phyloP scores from a whole-genome alignment of 768 basidiomycete genomes.

The Suillus alpinus region DNA sequence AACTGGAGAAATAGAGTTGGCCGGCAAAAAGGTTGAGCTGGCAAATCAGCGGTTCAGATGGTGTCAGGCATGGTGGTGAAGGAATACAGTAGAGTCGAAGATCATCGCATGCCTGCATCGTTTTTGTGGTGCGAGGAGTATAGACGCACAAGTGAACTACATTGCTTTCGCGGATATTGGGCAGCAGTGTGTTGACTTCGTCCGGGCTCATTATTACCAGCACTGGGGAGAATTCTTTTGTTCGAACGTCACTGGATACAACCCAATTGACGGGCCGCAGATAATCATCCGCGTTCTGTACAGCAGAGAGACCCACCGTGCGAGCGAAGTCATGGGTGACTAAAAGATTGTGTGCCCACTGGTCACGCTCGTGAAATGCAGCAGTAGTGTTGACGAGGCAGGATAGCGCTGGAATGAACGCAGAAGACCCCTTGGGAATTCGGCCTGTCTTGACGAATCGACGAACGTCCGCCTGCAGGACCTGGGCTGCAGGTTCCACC shows the following conservation, averaged over 20 bases:
- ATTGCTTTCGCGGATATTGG: slow-evolving; percentile 30
- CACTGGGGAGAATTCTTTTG: too few relatives aligned
- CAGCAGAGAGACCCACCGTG: slow-evolving; percentile 1
- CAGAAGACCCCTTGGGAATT: slow-evolving; percentile 12
- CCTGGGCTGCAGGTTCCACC: slow-evolving; percentile 21
- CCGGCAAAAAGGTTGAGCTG: slow-evolving; percentile 32
- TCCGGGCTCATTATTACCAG: slow-evolving; percentile 41
- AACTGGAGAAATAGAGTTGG: slow-evolving; percentile 29
- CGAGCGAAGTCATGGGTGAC: slow-evolving; percentile 16
- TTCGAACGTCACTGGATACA: slow-evolving; percentile 10
- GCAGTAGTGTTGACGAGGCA: slow-evolving; percentile 11
- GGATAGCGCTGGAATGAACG: slow-evolving; percentile 19
- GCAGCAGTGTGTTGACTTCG: slow-evolving; percentile 38
- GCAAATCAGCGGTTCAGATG: slow-evolving; percentile 3
- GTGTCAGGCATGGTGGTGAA: not conserved
- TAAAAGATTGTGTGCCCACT: slow-evolving; percentile 18
- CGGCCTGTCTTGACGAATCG: slow-evolving; percentile 29
- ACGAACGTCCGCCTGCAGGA: slow-evolving; percentile 18
- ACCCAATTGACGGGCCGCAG: slow-evolving; percentile 31
- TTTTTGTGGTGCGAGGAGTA: slow-evolving; percentile 33
- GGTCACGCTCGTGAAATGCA: slow-evolving; percentile 15
- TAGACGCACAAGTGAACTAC: slow-evolving; percentile 41
- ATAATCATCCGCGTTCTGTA: slow-evolving; percentile 10
- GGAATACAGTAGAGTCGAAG: slow-evolving; percentile 17
- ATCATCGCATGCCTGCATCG: slow-evolving; percentile 37